Evolutionary conservation across 148 eudicot genomes (phyloP), one percentile per base, ranked within the genome.

Genomic region (Amaranthus cruentus): DNA sequence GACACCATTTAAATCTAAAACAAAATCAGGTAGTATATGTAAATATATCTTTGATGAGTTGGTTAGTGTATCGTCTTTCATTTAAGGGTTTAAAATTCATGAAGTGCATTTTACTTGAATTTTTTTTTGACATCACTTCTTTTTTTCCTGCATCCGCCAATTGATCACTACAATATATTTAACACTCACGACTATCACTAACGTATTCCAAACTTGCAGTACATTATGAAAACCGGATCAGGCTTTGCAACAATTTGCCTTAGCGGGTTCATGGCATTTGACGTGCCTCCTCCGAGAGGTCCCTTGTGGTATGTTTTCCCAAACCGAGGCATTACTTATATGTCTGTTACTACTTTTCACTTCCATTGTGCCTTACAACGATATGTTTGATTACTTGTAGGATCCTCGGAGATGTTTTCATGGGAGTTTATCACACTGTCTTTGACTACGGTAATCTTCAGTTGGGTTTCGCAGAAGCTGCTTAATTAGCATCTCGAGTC

Each of bases 401-500:
- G 97, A 89, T 91, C 75, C 88, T 91, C 66, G 97, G 97, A 81
- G 97, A 91, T 71, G 82, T 89, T 58, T 91, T 91, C 85, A 91
- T 91, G 97, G 95, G 95, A 60, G 89, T 69, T 65, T 89, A 91
- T 76, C 97, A 91, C 81, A 91, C 94, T 2, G 87, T 91, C 47
- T 91, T 91, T 68, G 94, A 91, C 77, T 85, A 80, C 68, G 90
- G 90, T 14, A 86, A 89, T 73, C 85, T 86, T 46, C 88, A 81
- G 68, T 56, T 91, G 42, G 97, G 97, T 72, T 89, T 91, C 70
- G 97, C 97, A 1, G 84, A 85, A 82, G 79, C 97, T 79, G 84
- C 83, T 61, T 82, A 28, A 48, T 60, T 70, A 44, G 58, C 21
- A 38, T 51, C 51, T 52, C 14, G 9, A 21, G 21, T 18, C 38